Base-by-base conservation (phyloP, 106 monocot species). In the Narthecium ossifragum region DNA sequence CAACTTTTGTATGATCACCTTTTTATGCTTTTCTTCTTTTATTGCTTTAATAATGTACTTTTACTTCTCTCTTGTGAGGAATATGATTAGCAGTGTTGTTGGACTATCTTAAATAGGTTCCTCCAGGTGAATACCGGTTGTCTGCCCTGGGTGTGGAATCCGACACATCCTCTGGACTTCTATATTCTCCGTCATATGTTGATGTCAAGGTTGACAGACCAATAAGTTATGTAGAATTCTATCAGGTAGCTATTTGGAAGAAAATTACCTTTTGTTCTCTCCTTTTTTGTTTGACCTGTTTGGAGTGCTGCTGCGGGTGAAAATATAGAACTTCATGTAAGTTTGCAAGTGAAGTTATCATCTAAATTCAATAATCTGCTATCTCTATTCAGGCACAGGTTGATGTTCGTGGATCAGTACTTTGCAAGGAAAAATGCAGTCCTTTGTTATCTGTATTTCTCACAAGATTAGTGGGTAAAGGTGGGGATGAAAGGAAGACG, bases 71-170 rank as follows among this genome's bases (percentile, higher is more conserved):
- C 11, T 54, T 29, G 11, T 54, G 6, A 54, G 53, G 30, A 54
- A 57, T 23, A 5, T 8, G 33, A 22, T 37, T 21, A 5, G 6
- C 9, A 8, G 40, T 38, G 10, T 2, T 60, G 13, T 12, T 31
- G 5, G 6, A n/a, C 10, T n/a, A n/a, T 40, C 5, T 51, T 15
- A 4, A 45, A 38, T 52, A 85, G 90, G 86, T 96, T 55, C 73
- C 80, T 70, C 67, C 90, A 60, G 87, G 91, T 34, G 91, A 98
- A 37, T 98, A 98, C 24, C 86, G 76, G 27, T 56, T 98, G 63
- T 90, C 98, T 71, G 98, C 84, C 33, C 18, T 98, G 55, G 55
- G 79, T 24, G 67, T 69, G 60, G 73, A 72, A 66, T 59, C 91
- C 31, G 67, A 74, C 28, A 73, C 62, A 61, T 82, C 81, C 26